Evolutionary conservation across 148 eudicot genomes (phyloP), one percentile per base, ranked within the genome.

Genomic region (Polygonum aviculare): DNA sequence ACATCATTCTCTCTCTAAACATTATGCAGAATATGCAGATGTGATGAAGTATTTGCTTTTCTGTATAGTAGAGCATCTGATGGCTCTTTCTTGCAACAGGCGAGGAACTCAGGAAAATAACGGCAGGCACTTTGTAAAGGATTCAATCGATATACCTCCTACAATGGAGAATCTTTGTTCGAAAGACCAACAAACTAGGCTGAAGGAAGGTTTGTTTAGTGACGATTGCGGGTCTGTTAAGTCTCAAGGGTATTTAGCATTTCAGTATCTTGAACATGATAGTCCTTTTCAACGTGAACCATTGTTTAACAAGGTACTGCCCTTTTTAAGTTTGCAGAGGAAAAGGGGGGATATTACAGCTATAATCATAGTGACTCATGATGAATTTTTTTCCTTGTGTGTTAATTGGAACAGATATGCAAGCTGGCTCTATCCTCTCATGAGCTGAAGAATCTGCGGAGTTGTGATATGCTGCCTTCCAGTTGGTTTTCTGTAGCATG

Each of bases 401-500:
- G 14, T 57, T 77, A 69, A 44, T 48, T 51, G 51, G 57, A 73
- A 72, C 83, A 92, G 94, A 80, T 87, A 55, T 79, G 83, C 1
- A 62, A 44, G 36, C 92, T 93, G 55, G 87, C 86, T 62, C 69
- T 80, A 54, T 69, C 45, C 69, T 80, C 63, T 80, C 93, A 90
- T 8, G 88, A 82, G 69, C 83, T 93, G 76, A 88, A 62, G 72
- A 81, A 51, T 35, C 80, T 59, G 55, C 80, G 83, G 82, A 93
- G 98, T 74, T 86, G 90, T 85, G 98, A 93, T 86, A 65, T 91
- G 36, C 78, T 78, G 33, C 84, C 96, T 76, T 22, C 88, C 21
- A 93, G 98, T 78, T 93, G 98, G 98, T 69, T 93, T 41, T 85
- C 87, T 33, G 89, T 93, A 63, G 92, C 93, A 76, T 93, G 98